Evolutionary conservation across 768 basidiomycete species (phyloP), one percentile per base, ranked within the genome.

Genomic region (Agrocybe pediades): DNA sequence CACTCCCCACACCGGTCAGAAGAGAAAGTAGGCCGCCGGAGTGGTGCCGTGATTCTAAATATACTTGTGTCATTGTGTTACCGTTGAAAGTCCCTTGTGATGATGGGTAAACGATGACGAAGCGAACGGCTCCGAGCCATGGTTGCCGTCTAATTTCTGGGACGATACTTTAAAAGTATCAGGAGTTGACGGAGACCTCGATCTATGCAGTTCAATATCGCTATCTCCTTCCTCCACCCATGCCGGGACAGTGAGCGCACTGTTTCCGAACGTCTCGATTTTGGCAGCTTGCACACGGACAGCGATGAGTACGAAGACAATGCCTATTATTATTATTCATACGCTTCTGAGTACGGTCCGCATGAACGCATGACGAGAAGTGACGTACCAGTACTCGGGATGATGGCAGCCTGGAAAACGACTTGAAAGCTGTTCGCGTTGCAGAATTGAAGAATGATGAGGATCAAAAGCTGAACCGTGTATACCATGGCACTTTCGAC

Each of bases 401-500:
- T 57, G 19, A 67, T 57, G 17, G 64, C 62, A 6, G 43, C 42
- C 23, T 62, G 62, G 5, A 67, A 26, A 21, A 67, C 54, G 20
- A 54, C 52, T 41, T 65, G 62, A 17, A 51, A 48, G 19, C 53
- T 62, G 41, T 60, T 46, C 11, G 13, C n/a, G n/a, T 56, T 27
- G 1, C 23, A 26, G 41, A 57, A 58, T 29, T 51, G 65, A 9
- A 65, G 42, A 4, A 67, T 57, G 20, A 65, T 58, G n/a, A 67
- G 46, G 41, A 65, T 41, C 19, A 61, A 58, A 3, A 67, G 49
- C 30, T 65, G 62, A 16, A 58, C 16, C 2, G 63, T 64, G 46
- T 67, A 67, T 15, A 67, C 41, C 55, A 59, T 53, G 11, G 66
- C 66, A 51, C 64, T 65, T 46, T 67, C 66, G 27, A 67, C 46